Percentiles rank a stretch among this genome's conserved stretches.
Conservation (phyloP, 257 asterid genomes). For the Primulina huaijiensis region DNA sequence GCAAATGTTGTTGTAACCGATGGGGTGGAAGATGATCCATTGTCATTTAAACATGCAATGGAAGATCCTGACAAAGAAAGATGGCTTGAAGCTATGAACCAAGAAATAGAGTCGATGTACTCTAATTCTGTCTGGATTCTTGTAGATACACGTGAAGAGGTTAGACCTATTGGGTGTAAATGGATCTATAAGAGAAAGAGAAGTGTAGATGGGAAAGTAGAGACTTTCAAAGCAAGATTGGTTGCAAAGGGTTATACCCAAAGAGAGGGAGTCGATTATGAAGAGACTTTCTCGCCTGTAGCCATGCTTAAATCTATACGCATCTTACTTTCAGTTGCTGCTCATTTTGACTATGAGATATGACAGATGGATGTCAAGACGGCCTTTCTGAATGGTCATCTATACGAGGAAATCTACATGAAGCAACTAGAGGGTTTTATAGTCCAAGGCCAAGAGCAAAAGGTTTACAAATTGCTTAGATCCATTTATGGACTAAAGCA, state of each 20-base stretch:
- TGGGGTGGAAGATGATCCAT: not conserved
- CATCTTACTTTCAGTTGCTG: not conserved
- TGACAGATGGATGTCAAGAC: not conserved
- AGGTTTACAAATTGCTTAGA: not conserved
- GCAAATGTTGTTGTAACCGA: not conserved
- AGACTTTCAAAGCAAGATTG: not conserved
- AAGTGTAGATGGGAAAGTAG: not conserved
- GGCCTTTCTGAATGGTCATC: not conserved
- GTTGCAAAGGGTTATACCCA: not conserved
- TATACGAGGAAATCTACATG: not conserved
- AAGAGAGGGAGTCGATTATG: not conserved
- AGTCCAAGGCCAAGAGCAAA: not conserved
- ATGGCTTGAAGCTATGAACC: too few relatives aligned
- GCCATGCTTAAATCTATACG: not conserved
- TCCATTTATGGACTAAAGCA: slow-evolving; percentile 1
- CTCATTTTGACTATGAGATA: not conserved
- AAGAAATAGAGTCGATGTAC: too few relatives aligned
- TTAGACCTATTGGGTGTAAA: not conserved
- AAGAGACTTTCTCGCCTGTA: not conserved
- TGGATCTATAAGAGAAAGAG: not conserved
- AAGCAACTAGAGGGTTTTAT: not conserved
- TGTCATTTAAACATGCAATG: too few relatives aligned
- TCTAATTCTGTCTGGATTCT: not conserved
- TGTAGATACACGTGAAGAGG: not conserved
- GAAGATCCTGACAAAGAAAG: too few relatives aligned